Base-by-base conservation (phyloP, 1,284 basidiomycete species). In the Vanrija sp. region DNA sequence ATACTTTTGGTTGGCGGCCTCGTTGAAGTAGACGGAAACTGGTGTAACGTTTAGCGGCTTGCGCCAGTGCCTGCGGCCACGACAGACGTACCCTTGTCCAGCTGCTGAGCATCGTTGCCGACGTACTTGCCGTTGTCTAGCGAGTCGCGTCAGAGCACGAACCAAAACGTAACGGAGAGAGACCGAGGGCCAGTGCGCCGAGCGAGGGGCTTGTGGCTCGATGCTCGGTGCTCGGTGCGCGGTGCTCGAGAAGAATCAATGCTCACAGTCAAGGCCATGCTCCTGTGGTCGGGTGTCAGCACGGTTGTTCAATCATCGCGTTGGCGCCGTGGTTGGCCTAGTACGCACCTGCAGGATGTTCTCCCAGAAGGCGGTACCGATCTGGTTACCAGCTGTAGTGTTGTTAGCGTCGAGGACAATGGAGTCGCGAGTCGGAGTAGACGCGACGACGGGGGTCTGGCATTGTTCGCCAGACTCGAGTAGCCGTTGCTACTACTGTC, bases 1-100 rank as follows among this genome's bases (percentile, higher is more conserved):
- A 63, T 89, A 94, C 63, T 71, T 71, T 38, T 58, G 48, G 53
- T 69, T 69, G 16, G 61, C 53, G 3, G 71, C 71, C 64, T 77
- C 75, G 63, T 66, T 70, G 58, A 75, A 77, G 70, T 77, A 77
- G 47, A 77, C 76, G 48, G 66, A 67, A 54, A 75, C 68, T 69
- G 44, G 16, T 7, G 31, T 12, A 31, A 12, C 9, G 31, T 9
- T 31, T 31, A 31, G 31, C 31, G 31, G 31, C 4, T 2, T 31
- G 31, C 31, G 31, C 31, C 12, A 12, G 10, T 12, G 31, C 31
- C 31, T 12, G 31, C 31, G 15, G 31, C 31, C 31, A 31, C 31
- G 31, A 57, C 65, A 9, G 31, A 57, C 65, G 47, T 38, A 69
- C 67, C 62, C 53, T 67, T 67, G 59, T 68, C 69, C 18, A 72